phyloP scores from a whole-genome alignment of 2,329 filamentous ascomycete genomes.

The Talaromyces sp. region DNA sequence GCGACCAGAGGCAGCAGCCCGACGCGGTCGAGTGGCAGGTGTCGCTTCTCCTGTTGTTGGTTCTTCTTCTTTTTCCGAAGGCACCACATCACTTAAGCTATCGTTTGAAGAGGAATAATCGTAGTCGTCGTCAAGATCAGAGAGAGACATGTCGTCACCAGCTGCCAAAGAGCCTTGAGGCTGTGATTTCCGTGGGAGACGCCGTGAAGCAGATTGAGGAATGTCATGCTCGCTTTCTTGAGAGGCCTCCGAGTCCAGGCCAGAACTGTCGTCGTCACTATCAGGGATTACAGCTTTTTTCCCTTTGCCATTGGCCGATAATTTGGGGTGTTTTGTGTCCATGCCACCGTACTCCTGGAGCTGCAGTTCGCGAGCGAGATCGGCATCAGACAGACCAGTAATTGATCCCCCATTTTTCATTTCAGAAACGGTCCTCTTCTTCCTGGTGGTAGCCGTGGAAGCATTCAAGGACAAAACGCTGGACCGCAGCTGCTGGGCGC shows the following conservation, averaged over 20 bases:
- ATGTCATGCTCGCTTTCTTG: background rate
- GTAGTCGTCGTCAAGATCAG: constrained; percentile 17
- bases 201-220: background rate
- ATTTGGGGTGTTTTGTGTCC: constrained; percentile 33
- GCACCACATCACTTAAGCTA: constrained; percentile 2
- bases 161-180: constrained; percentile 5
- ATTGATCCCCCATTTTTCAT: constrained; percentile 35
- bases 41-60: background rate
- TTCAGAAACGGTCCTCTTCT: constrained; percentile 44
- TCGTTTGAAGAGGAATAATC: constrained; percentile 16
- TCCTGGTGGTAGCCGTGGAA: constrained; percentile 26
- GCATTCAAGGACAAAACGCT: constrained; percentile 47
- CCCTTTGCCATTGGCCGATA: constrained; percentile 13
- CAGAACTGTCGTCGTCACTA: constrained; percentile 14
- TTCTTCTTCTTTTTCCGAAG: constrained; percentile 2
- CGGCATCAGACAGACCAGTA: constrained; percentile 40
- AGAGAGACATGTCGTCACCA: constrained; percentile 14
- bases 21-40: background rate
- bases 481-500: constrained; percentile 43
- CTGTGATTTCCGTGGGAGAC: constrained; percentile 1
- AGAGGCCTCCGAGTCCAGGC: background rate
- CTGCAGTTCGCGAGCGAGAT: constrained; percentile 55
- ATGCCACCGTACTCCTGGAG: constrained; percentile 47
- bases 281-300: constrained; percentile 20
- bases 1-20: background rate